Base-by-base conservation (phyloP, 805 yeast genomes). In the Zygoascus bituminiphila region DNA sequence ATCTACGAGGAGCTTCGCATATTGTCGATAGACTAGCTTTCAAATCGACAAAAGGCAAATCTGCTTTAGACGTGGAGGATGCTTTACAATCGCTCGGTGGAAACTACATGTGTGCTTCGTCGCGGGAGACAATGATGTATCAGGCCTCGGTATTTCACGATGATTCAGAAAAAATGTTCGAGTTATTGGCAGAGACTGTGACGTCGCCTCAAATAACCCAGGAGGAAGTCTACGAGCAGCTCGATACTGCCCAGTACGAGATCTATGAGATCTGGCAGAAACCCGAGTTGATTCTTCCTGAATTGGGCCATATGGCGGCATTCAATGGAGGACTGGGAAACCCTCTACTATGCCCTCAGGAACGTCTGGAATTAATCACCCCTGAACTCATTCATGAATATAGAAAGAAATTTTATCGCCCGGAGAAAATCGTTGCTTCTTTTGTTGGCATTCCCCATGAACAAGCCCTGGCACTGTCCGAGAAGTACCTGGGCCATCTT, bases 91-190 rank as follows among this genome's bases (percentile, higher is more conserved):
- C 78, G 33, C 66, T 93, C 50, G 98, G 98, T 44, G 98, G 98
- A 12, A 91, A 88, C 64, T 88, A 84, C 66, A 89, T 87, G 79
- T 85, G 95, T 61, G 83, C 95, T 0, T 84, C 96, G 0, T 85
- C 94, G 6, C 75, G 98, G 60, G 98, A 93, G 65, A 77, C 94
- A 3, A 75, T 91, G 71, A 78, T 91, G 69, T 93, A 93, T 65
- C 98, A 93, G 66, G 94, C 97, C 1, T 82, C 95, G 2, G 95
- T 88, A 0, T 91, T 93, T 74, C 89, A 89, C 62, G 73, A 75
- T 41, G 96, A 89, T 60, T 81, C 84, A 8, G 91, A 79, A 36
- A 71, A 73, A 54, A 88, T 93, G 95, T 78, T 85, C 54, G 75
- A 76, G 42, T 71, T 87, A 42, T 70, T 93, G 57, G 69, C 86